Conservation (phyloP, 148 eudicot species). For the Polygonum aviculare region DNA sequence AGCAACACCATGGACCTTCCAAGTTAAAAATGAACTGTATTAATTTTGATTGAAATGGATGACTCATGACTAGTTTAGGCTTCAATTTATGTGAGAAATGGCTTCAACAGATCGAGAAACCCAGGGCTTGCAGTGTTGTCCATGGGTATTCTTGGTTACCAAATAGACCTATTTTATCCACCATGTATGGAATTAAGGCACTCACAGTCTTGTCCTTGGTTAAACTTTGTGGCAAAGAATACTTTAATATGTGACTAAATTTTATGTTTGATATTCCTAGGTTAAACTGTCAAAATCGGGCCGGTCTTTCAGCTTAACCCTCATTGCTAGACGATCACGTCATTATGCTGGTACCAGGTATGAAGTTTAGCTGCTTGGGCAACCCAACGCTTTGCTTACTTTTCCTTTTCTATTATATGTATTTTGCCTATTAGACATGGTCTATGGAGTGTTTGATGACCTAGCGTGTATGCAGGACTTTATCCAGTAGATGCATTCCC, state of each 20-base stretch:
- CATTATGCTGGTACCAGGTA: conserved; percentile 97
- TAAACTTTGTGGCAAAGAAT: background rate
- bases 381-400: background rate
- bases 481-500: background rate
- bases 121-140: background rate
- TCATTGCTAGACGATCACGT: conserved; percentile 89
- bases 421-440: background rate
- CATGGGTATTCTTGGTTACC: background rate
- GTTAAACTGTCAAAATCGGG: conserved; percentile 48
- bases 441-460: background rate
- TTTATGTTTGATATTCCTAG: conserved; percentile 24
- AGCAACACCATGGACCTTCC: background rate
- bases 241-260: background rate
- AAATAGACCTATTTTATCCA: background rate
- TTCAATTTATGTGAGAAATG: background rate
- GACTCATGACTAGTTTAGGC: background rate
- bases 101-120: background rate
- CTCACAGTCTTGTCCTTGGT: background rate
- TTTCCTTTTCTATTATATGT: background rate
- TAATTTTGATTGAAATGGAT: background rate
- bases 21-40: background rate
- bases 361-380: background rate
- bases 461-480: background rate
- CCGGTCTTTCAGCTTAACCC: conserved; percentile 56
- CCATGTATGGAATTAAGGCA: background rate